Evolutionary conservation across 768 basidiomycete species (phyloP), one percentile per base, ranked within the genome.

Genomic region (Lactifluus hygrophoroides): DNA sequence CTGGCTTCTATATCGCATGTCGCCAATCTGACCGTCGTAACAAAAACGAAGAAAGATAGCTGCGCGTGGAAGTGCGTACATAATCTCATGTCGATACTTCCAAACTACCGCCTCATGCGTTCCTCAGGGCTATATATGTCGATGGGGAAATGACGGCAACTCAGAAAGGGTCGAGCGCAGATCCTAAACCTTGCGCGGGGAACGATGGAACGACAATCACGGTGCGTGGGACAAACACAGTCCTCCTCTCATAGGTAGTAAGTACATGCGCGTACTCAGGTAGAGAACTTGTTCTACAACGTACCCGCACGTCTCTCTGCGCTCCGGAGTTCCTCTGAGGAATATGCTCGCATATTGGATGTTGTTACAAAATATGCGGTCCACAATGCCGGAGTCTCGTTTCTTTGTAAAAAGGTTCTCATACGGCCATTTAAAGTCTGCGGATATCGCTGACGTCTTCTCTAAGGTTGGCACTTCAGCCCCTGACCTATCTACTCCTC

Each of bases 1-100:
- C 74, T 99, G 48, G 96, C 95, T 2, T 94, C 92, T 13, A 91
- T 99, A 58, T 94, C 92, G 5, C 93, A 96, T 71, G 91, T 95
- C 40, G 85, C 94, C 1, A 89, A 88, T 69, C 76, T 99, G 55
- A 83, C 84, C 17, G 88, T 98, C 10, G 73, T 89, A n/a, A 96
- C 93, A 5, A 98, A 97, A 75, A 92, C 88, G 0, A 88, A 82
- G 67, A 66, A 75, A 0, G 91, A 93, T 40, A 72, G 77, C 2
- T 92, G 88, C 70, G 95, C 93, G 5, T 97, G 92, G 91, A 96
- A 86, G 95, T 96, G 68, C 70, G 94, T 73, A 23, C 16, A 28
- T 25, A 14, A 25, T 42, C 45, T 44, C 46, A 19, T 56, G 38
- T 25, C n/a, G 8, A 46, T 37, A n/a, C 23, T 38, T 23, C 40